Percentiles rank a stretch among this genome's conserved stretches.
phyloP scores from a whole-genome alignment of 164 flowering plant genomes.

The Vitis riparia region DNA sequence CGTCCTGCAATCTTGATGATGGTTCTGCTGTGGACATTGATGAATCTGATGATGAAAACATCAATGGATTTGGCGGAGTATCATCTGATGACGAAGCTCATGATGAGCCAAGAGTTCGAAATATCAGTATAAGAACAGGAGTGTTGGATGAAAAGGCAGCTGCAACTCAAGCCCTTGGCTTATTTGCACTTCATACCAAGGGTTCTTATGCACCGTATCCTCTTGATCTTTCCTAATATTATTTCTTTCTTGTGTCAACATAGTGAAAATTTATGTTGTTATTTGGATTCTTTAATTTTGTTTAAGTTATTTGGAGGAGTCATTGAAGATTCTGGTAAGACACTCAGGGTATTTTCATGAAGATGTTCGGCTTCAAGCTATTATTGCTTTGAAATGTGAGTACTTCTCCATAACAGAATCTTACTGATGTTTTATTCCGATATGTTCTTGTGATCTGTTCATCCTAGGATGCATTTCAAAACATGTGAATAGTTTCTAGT shows the following conservation, averaged over 20 bases:
- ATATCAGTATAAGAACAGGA: conserved; percentile 94
- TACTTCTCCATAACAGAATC: conserved; percentile 4
- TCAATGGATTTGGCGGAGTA: conserved; percentile 79
- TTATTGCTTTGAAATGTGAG: conserved; percentile 82
- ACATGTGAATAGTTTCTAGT: too few species aligned
- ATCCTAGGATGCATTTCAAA: not conserved
- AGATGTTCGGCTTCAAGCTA: conserved; percentile 97
- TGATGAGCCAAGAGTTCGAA: conserved; percentile 91
- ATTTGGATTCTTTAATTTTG: conserved; percentile 36
- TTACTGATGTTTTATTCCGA: not conserved
- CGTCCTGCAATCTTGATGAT: conserved; percentile 97
- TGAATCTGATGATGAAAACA: conserved; percentile 83
- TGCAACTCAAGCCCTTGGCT: conserved; percentile 96
- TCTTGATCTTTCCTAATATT: conserved; percentile 9
- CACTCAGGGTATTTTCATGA: conserved; percentile 92
- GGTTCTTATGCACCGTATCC: conserved; percentile 92
- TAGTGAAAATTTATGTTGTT: not conserved
- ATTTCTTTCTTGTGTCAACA: not conserved
- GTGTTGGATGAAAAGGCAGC: conserved; percentile 99
- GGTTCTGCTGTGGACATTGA: conserved; percentile 90
- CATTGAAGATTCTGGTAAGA: conserved; percentile 68
- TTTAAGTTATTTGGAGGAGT: conserved; percentile 87
- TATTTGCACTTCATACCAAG: conserved; percentile 84
- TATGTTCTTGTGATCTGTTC: not conserved
- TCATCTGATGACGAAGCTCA: conserved; percentile 98